Evolutionary conservation across 2,329 filamentous ascomycete species (phyloP).

Genomic region (Chaetomiaceae sp.): DNA sequence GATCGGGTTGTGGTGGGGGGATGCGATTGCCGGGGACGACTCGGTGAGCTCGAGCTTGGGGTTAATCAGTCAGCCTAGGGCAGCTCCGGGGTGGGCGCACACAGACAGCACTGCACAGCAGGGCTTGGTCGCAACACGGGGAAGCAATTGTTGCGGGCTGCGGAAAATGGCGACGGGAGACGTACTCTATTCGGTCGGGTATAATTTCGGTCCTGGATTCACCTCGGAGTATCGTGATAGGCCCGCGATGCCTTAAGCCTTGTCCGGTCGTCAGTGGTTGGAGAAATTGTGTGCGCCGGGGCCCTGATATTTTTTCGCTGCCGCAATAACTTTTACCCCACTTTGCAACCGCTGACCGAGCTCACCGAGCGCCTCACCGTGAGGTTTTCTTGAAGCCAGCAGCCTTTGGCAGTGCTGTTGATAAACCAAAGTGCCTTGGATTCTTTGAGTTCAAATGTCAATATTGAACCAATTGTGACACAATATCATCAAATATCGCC

Average conservation of each 20-base stretch:
- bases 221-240: constrained; percentile 22
- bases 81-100: constrained; percentile 7
- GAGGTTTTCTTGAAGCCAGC: constrained; percentile 1
- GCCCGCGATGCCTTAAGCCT: constrained; percentile 24
- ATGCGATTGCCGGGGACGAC: constrained; percentile 13
- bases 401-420: not conserved
- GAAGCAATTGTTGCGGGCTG: constrained; percentile 2
- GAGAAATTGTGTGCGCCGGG: constrained; percentile 30
- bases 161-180: constrained; percentile 9
- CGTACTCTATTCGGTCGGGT: constrained; percentile 22
- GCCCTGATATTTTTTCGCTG: constrained; percentile 29
- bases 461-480: no score
- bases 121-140: not conserved
- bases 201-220: constrained; percentile 19
- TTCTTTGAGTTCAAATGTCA: not conserved
- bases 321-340: constrained; percentile 29
- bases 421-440: no score
- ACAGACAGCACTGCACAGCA: constrained; percentile 3
- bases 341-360: constrained; percentile 13
- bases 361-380: constrained; percentile 21
- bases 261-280: constrained; percentile 24
- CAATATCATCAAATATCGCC: no score
- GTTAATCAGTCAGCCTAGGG: constrained; percentile 21
- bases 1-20: constrained; percentile 17
- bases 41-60: constrained; percentile 26